A percentile compares a stretch with the other conserved stretches of the same genome.
Evolutionary conservation across 345 rosid species (phyloP).

Genomic region (Cardamine resedifolia): DNA sequence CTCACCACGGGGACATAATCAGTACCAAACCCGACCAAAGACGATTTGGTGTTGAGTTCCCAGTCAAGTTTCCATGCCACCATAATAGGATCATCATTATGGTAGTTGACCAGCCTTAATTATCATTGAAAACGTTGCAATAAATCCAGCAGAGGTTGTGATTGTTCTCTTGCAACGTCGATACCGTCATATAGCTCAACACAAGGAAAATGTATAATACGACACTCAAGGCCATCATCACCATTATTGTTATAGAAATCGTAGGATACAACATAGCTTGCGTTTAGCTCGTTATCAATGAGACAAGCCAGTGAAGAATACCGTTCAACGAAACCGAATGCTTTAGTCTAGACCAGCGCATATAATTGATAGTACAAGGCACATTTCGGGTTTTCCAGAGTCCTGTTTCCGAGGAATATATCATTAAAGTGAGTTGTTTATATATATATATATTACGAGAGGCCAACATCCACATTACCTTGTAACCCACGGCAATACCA

Average conservation of each 20-base stretch:
- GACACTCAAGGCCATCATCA: neutral
- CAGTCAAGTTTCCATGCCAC: neutral
- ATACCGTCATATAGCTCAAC: neutral
- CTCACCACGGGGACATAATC: neutral
- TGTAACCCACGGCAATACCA: neutral
- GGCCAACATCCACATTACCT: neutral
- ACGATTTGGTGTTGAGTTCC: neutral
- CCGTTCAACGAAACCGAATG: neutral
- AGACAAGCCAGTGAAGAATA: neutral
- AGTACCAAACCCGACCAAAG: neutral
- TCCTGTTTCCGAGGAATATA: neutral
- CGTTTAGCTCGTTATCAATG: neutral
- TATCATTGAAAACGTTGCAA: neutral
- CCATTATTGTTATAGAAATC: neutral
- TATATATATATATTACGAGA: accelerated
- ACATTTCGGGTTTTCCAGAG: neutral
- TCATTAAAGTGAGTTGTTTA: neutral
- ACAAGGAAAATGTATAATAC: neutral
- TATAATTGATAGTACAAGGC: neutral
- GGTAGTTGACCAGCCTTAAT: neutral
- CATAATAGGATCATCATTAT: neutral
- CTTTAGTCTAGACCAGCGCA: neutral
- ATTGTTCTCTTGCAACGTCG: neutral
- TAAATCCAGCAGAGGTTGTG: neutral
- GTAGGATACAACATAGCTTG: neutral